phyloP scores from a whole-genome alignment of 805 yeast genomes.

The Teunomyces pallodes region DNA sequence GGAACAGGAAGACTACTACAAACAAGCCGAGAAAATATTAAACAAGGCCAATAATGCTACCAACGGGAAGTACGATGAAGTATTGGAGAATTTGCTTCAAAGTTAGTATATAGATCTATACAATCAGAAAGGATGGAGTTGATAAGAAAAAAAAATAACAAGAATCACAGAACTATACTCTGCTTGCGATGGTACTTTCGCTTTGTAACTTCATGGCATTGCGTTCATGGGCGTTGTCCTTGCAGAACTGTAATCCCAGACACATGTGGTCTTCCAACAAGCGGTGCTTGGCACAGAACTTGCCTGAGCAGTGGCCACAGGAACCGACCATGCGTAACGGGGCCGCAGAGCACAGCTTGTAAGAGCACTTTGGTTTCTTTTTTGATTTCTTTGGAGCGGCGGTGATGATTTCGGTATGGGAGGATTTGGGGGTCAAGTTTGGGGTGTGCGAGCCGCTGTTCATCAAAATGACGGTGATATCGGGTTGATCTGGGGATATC shows the following conservation, averaged over 20 bases:
- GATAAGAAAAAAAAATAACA: not conserved
- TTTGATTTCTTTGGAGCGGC: conserved; percentile 21
- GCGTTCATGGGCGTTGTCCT: conserved; percentile 77
- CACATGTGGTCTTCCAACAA: conserved; percentile 83
- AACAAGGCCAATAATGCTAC: conserved; percentile 76
- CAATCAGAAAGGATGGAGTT: not conserved
- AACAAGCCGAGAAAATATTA: conserved; percentile 65
- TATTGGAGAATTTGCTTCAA: conserved; percentile 50
- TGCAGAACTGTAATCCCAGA: conserved; percentile 72
- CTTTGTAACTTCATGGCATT: conserved; percentile 79
- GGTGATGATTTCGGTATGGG: conserved; percentile 10
- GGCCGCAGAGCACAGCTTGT: conserved; percentile 55
- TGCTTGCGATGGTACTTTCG: conserved; percentile 79
- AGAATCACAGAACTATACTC: conserved; percentile 42
- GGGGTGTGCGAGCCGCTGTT: conserved; percentile 26
- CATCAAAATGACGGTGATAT: conserved; percentile 23
- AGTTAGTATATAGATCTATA: conserved; percentile 4
- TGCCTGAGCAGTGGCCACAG: conserved; percentile 80
- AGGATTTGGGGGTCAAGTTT: conserved; percentile 5
- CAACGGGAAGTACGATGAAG: conserved; percentile 68
- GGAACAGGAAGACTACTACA: conserved; percentile 67
- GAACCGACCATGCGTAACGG: conserved; percentile 75
- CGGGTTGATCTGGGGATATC: conserved; percentile 13
- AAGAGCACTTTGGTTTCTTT: conserved; percentile 50
- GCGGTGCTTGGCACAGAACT: conserved; percentile 84